These are phyloP conservation scores for Prunus mume DNA, from an alignment of 306 rosid species.

Conservation along the genomic window DNA sequence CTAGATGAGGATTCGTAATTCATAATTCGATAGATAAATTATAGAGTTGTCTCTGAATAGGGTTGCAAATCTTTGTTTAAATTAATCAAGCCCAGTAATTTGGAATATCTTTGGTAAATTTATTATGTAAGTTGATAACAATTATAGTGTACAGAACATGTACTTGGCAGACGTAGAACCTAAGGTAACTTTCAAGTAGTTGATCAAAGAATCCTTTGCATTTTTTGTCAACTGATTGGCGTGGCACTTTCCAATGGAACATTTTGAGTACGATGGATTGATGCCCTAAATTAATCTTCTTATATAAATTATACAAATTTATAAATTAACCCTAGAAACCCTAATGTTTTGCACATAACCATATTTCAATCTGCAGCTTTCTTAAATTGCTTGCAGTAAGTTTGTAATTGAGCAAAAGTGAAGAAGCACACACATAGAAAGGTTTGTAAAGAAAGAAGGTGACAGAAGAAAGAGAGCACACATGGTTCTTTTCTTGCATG, in stretches of 20 bases:
- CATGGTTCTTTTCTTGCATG: constrained; percentile 38
- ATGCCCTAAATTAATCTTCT: neutral
- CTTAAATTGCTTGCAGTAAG: neutral
- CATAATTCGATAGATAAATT: too few species aligned
- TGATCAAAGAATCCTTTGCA: neutral
- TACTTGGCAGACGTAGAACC: too few species aligned
- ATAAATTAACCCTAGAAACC: neutral
- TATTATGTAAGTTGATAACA: too few species aligned
- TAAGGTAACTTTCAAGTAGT: too few species aligned
- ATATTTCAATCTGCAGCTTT: neutral
- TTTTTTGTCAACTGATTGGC: neutral
- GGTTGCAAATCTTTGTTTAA: too few species aligned
- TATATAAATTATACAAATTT: neutral
- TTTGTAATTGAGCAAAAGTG: neutral
- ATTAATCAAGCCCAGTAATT: too few species aligned
- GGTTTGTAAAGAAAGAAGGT: constrained; percentile 31
- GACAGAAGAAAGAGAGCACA: constrained; percentile 67
- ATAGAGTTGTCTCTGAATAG: too few species aligned
- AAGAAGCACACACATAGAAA: neutral
- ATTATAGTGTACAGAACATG: too few species aligned
- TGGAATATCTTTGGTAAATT: too few species aligned
- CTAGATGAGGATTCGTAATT: too few species aligned
- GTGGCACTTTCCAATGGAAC: neutral
- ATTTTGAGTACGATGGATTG: neutral
- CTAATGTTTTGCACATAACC: neutral